Conservation (phyloP, 495 filamentous ascomycete genomes). For the Aspergillus taichungensis region DNA sequence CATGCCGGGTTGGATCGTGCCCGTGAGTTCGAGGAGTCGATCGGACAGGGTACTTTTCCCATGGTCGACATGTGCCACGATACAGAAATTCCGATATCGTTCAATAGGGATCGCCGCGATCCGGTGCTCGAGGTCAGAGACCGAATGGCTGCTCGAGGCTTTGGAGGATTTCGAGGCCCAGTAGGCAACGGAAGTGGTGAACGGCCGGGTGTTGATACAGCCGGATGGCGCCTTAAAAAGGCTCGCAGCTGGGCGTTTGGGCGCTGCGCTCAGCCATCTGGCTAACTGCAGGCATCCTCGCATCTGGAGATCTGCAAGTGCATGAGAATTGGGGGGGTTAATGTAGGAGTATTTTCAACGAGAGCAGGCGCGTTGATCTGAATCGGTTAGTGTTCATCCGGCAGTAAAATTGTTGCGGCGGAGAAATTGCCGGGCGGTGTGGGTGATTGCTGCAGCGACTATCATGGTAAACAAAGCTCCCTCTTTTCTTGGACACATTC, state of each 20-base stretch:
- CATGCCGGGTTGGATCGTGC: slow-evolving; percentile 75
- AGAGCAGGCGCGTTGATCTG: too few relatives aligned
- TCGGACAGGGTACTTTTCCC: slow-evolving; percentile 93
- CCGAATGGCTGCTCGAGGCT: slow-evolving; percentile 8
- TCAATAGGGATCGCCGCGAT: slow-evolving; percentile 85
- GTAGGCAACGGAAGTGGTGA: slow-evolving; percentile 30
- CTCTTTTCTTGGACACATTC: slow-evolving; percentile 4
- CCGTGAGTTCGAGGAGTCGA: slow-evolving; percentile 86
- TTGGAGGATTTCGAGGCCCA: slow-evolving; percentile 27
- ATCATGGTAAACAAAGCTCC: slow-evolving; percentile 32
- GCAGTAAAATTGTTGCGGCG: slow-evolving; percentile 4
- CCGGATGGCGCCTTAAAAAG: slow-evolving; percentile 22
- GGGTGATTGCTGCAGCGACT: slow-evolving; percentile 29
- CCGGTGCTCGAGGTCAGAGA: slow-evolving; percentile 61
- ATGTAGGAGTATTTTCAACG: too few relatives aligned
- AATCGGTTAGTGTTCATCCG: too few relatives aligned
- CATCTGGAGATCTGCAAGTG: slow-evolving; percentile 38
- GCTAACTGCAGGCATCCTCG: slow-evolving; percentile 48
- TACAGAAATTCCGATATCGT: slow-evolving; percentile 91
- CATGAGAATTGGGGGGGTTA: slow-evolving; percentile 22
- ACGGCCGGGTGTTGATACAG: slow-evolving; percentile 24
- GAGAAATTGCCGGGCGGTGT: slow-evolving; percentile 25
- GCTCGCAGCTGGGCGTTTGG: slow-evolving; percentile 30
- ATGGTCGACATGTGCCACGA: slow-evolving; percentile 98
- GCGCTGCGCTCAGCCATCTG: slow-evolving; percentile 42